Base-by-base conservation (phyloP, 352 stramenopile species). In the Globisporangium yorkense region DNA sequence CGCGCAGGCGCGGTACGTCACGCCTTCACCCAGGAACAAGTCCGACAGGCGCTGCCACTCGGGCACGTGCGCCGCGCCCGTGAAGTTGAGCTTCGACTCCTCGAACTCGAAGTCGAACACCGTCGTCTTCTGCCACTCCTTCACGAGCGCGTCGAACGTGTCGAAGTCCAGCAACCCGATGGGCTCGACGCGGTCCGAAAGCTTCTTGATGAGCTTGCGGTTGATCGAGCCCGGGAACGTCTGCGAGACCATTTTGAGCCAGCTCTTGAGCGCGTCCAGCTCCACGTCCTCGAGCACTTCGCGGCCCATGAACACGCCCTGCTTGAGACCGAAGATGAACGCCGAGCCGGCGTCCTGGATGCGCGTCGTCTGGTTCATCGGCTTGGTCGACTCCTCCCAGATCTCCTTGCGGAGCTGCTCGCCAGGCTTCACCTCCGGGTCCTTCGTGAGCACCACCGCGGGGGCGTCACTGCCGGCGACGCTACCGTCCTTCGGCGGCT, bases 251-350 rank as follows among this genome's bases (percentile, higher is more conserved):
- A 91, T 64, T 40, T 74, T 75, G n/a, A 93, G 54, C 83, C 83
- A 93, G 43, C 74, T 71, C 64, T 89, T 89, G 29, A 93, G 68
- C 13, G 83, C 80, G 55, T 91, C 78, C 16, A 93, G 72, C 61
- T 89, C 80, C 16, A 79, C 75, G 41, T 91, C 80, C 18, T 91
- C 77, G 51, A 93, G 80, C 52, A 84, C 70, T 45, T 89, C 77
- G 40, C 79, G 80, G 2, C 72, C 74, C 76, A 89, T 88, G 49
- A 93, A 93, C 15, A 79, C 71, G 49, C 80, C 79, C 52, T 90
- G 78, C 47, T 87, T 86, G 15, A 93, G 69, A 2, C 83, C 83
- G 50, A 93, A 93, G 27, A 93, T 63, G 57, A 93, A 93, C 37
- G 83, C 78, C 20, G 83, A 88, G 2, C 74, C 83, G 0, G 83